Base-by-base conservation (phyloP, 176 grass and related monocot genomes). In the Oropetium thomaeum region DNA sequence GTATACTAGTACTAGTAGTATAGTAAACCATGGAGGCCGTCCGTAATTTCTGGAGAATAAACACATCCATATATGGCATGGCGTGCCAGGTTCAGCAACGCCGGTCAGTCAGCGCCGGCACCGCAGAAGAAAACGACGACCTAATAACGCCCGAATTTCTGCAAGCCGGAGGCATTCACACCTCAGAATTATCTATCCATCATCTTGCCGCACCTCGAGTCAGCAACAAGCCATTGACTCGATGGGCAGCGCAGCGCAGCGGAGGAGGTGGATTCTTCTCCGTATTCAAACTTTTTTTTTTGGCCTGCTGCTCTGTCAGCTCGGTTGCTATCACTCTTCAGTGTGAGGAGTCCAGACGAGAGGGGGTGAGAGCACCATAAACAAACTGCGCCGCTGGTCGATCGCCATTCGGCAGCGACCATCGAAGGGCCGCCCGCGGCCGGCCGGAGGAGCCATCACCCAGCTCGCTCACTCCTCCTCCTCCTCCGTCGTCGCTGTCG, bases 141-240 rank as follows among this genome's bases (percentile, higher is more conserved):
- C 14, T 22, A 16, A 20, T 11, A n/a, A n/a, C n/a, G n/a, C 37
- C 84, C 59, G 38, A 72, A 65, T 31, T 65, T 39, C 0, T 44
- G 73, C 45, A 19, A 20, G n/a, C 29, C 12, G 5, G 13, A 17
- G 38, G 0, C 35, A 58, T 82, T 12, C 67, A 26, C 55, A 48
- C 48, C 9, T 26, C 2, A 52, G 0, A 25, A 60, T n/a, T n/a
- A n/a, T n/a, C n/a, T n/a, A n/a, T n/a, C n/a, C n/a, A n/a, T n/a
- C n/a, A n/a, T n/a, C n/a, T n/a, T n/a, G n/a, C n/a, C n/a, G n/a
- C n/a, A n/a, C n/a, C 65, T 0, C 17, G 0, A 43, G 51, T 82
- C 73, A 77, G 39, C 85, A 59, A 11, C 33, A 78, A 67, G 73
- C 51, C 74, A 73, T 78, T 83, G 85, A 87, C 61, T 32, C 20